Percentiles rank a stretch among this genome's conserved stretches.
Conservation (phyloP, 306 rosid genomes). For the Cicer bijugum region DNA sequence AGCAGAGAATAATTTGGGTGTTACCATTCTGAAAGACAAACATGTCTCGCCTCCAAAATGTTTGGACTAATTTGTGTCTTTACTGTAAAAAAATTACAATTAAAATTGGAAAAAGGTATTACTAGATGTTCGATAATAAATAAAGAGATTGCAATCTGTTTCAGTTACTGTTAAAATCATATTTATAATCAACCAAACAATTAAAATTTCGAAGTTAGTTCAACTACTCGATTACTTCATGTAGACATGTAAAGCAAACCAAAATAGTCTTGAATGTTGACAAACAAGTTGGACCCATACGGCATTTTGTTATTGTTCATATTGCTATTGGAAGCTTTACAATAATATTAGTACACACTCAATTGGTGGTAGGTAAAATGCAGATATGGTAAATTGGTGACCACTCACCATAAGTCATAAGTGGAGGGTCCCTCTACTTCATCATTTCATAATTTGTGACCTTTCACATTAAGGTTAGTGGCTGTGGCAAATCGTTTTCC, state of each 20-base stretch:
- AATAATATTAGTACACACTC: constrained; percentile 22
- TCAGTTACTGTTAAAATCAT: too few species aligned
- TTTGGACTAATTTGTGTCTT: too few species aligned
- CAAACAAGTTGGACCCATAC: background rate
- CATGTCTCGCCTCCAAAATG: too few species aligned
- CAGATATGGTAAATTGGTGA: background rate
- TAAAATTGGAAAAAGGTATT: too few species aligned
- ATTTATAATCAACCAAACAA: too few species aligned
- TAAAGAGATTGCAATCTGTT: too few species aligned
- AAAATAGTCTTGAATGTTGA: background rate
- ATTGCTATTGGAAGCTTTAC: constrained; percentile 3
- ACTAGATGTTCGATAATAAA: too few species aligned
- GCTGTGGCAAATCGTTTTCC: background rate
- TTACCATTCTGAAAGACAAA: too few species aligned
- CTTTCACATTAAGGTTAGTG: constrained; percentile 10
- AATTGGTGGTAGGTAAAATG: constrained; percentile 38
- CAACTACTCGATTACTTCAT: background rate
- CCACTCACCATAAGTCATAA: background rate
- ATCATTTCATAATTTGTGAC: background rate
- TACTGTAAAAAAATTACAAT: too few species aligned
- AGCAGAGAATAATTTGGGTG: too few species aligned
- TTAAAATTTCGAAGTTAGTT: background rate
- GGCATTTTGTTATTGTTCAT: constrained; percentile 7
- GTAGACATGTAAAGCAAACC: background rate
- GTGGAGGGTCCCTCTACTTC: background rate